Conservation (phyloP, 345 rosid species). For the Brassica cretica region DNA sequence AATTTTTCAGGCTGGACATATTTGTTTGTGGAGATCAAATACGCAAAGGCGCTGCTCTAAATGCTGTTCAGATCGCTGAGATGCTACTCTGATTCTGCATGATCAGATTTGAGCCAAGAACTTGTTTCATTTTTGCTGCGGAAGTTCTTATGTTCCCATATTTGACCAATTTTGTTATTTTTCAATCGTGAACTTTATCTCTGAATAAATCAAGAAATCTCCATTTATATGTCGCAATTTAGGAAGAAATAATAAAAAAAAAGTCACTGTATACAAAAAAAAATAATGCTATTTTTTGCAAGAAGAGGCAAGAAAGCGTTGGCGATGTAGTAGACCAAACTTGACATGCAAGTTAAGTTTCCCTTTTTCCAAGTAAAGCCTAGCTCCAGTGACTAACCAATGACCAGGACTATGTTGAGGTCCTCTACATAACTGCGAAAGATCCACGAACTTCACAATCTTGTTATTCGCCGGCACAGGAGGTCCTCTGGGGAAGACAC, state of each 20-base stretch:
- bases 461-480: slow-evolving; percentile 73
- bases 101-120: slow-evolving; percentile 23
- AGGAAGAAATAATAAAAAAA: background rate
- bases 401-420: slow-evolving; percentile 91
- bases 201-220: slow-evolving; percentile 22
- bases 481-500: slow-evolving; percentile 83
- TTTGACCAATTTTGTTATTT: slow-evolving; percentile 29
- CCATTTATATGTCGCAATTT: slow-evolving; percentile 7
- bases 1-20: slow-evolving; percentile 71
- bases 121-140: slow-evolving; percentile 25
- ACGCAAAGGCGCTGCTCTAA: slow-evolving; percentile 96
- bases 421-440: slow-evolving; percentile 68
- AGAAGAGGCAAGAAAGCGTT: slow-evolving; percentile 26
- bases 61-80: slow-evolving; percentile 96
- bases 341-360: slow-evolving; percentile 76
- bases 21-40: slow-evolving; percentile 96
- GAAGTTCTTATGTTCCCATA: background rate
- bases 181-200: background rate
- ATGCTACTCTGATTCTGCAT: slow-evolving; percentile 53
- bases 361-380: slow-evolving; percentile 68
- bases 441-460: slow-evolving; percentile 73
- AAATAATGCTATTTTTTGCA: background rate
- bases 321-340: slow-evolving; percentile 60
- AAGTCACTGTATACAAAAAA: background rate
- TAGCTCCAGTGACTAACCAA: slow-evolving; percentile 86